These are phyloP conservation scores for Globisporangium paddicum DNA, from an alignment of 352 stramenopile species.

Conservation along the genomic window DNA sequence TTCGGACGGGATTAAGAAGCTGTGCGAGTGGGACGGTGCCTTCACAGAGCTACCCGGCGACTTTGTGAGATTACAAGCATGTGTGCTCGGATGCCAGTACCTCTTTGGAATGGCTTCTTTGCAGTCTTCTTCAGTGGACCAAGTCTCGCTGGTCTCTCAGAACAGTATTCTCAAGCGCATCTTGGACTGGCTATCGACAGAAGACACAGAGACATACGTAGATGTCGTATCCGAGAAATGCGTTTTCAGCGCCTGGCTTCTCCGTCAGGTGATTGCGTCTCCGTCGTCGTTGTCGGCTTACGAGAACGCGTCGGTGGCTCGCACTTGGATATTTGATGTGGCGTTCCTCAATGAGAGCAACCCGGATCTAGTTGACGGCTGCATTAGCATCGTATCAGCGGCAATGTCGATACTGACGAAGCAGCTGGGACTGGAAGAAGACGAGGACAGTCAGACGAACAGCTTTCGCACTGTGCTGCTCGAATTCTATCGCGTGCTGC, in stretches of 20 bases:
- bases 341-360: constrained; percentile 37
- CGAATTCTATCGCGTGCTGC: constrained; percentile 21
- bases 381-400: constrained; percentile 22
- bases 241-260: constrained; percentile 31
- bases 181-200: background rate
- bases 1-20: background rate
- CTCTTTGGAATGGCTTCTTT: constrained; percentile 34
- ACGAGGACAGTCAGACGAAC: constrained; percentile 3
- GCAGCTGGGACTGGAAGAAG: constrained; percentile 5
- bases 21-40: background rate
- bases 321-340: constrained; percentile 63
- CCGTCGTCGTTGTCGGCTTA: background rate
- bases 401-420: constrained; percentile 17
- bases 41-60: background rate
- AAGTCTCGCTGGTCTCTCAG: background rate
- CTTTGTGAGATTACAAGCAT: constrained; percentile 5
- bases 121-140: background rate
- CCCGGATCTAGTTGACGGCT: constrained; percentile 20
- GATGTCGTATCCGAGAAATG: constrained; percentile 10
- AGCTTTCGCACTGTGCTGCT: constrained; percentile 6
- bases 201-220: constrained; percentile 12
- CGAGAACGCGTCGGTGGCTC: background rate
- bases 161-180: constrained; percentile 2
- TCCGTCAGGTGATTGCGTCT: constrained; percentile 12
- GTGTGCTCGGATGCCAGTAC: constrained; percentile 27